Evolutionary conservation across 2,329 filamentous ascomycete species (phyloP).

Genomic region (Colletotrichum sp.): DNA sequence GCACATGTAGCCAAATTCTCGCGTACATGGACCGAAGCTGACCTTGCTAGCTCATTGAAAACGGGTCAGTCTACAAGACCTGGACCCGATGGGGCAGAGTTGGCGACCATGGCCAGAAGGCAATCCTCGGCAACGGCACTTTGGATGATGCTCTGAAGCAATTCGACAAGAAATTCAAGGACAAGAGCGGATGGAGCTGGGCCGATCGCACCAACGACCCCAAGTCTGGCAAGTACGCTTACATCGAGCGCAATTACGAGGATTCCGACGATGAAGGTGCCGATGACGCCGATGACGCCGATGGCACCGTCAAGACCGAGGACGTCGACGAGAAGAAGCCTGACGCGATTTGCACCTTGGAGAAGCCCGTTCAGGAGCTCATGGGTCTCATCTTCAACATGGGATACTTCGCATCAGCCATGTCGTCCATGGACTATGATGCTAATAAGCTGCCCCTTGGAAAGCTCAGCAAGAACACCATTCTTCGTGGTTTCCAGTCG

Average conservation of each 20-base stretch:
- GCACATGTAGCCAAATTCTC: neutral
- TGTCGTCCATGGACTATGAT: constrained; percentile 74
- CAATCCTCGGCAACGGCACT: constrained; percentile 44
- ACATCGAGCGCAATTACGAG: constrained; percentile 80
- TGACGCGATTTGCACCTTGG: constrained; percentile 60
- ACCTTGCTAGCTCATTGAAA: constrained; percentile 15
- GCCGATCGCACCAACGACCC: constrained; percentile 57
- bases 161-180: constrained; percentile 67
- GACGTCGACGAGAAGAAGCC: constrained; percentile 31
- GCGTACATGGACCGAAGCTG: neutral
- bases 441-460: constrained; percentile 80
- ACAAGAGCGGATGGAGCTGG: constrained; percentile 66
- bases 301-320: constrained; percentile 21
- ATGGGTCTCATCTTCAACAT: constrained; percentile 87
- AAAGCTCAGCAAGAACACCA: constrained; percentile 81
- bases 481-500: constrained; percentile 75
- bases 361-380: constrained; percentile 66
- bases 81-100: constrained; percentile 88
- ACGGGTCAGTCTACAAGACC: constrained; percentile 49
- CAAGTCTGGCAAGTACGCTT: constrained; percentile 76
- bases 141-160: constrained; percentile 49
- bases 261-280: constrained; percentile 63
- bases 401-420: constrained; percentile 70
- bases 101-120: constrained; percentile 60
- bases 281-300: constrained; percentile 24